Evolutionary conservation across 768 basidiomycete genomes (phyloP).

Genomic region (Mycena belliarum): DNA sequence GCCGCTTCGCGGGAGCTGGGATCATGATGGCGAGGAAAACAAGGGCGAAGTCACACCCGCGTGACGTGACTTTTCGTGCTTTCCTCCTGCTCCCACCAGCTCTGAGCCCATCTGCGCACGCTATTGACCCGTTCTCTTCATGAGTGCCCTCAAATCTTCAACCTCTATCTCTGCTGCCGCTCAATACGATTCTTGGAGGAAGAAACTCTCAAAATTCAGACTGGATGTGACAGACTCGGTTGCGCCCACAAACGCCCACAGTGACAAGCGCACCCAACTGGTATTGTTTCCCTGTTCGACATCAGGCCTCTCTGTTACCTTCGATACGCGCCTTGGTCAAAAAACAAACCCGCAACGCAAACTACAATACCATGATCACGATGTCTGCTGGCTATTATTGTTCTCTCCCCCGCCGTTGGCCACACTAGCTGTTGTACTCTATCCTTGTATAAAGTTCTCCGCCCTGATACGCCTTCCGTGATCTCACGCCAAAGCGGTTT

Average conservation of each 20-base stretch:
- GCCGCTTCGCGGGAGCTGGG: background rate
- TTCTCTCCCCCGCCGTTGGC: background rate
- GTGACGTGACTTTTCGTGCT: constrained; percentile 1
- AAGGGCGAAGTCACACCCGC: constrained; percentile 5
- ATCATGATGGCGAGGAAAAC: background rate
- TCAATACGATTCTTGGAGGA: no score
- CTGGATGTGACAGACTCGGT: background rate
- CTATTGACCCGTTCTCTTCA: no score
- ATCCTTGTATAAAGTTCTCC: background rate
- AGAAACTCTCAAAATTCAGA: background rate
- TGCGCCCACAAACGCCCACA: background rate
- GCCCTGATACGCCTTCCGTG: background rate
- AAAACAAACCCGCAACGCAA: background rate
- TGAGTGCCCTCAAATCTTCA: no score
- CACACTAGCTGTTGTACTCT: constrained; percentile 1
- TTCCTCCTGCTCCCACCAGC: background rate
- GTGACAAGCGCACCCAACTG: background rate
- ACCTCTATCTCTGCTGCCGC: no score
- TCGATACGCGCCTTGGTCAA: no score
- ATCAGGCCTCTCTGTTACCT: background rate
- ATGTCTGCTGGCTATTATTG: background rate
- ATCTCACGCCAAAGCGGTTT: background rate
- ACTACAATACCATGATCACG: background rate
- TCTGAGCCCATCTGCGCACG: no score
- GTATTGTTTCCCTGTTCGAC: background rate